A percentile compares a stretch with the other conserved stretches of the same genome.
Evolutionary conservation across 306 rosid species (phyloP).

Genomic region (Vigna reflexopilosa): DNA sequence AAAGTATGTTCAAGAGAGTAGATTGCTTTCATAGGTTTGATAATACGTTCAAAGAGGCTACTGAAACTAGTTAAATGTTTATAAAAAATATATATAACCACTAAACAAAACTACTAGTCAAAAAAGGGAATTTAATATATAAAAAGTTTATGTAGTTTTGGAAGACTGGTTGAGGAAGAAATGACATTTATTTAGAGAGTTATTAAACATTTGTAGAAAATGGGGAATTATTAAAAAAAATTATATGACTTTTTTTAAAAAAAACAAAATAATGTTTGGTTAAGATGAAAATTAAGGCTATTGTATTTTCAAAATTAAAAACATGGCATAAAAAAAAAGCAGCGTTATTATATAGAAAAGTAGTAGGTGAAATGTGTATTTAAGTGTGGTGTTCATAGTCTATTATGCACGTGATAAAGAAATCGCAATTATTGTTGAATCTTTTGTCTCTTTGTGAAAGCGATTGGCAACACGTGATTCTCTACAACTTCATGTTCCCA

Average conservation of each 20-base stretch:
- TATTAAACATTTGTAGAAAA: neutral
- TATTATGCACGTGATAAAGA: constrained; percentile 40
- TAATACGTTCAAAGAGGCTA: no score
- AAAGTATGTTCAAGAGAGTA: no score
- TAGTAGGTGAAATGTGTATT: neutral
- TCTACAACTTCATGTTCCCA: neutral
- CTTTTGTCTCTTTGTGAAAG: constrained; percentile 16
- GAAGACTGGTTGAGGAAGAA: neutral
- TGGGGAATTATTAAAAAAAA: neutral
- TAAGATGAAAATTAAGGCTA: neutral
- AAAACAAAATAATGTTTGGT: neutral
- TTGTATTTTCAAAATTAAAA: neutral
- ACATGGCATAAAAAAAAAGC: neutral
- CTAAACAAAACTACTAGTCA: no score
- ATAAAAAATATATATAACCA: no score
- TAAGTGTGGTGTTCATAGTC: neutral
- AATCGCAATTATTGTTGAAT: constrained; percentile 34
- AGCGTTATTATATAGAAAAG: neutral
- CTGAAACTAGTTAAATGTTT: no score
- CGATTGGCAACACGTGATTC: constrained; percentile 36
- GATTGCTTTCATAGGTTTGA: no score
- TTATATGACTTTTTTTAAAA: neutral
- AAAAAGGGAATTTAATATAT: no score
- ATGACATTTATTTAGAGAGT: neutral
- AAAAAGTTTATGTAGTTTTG: neutral